Conservation (phyloP, 1,284 basidiomycete genomes). For the Marasmius fiardii region DNA sequence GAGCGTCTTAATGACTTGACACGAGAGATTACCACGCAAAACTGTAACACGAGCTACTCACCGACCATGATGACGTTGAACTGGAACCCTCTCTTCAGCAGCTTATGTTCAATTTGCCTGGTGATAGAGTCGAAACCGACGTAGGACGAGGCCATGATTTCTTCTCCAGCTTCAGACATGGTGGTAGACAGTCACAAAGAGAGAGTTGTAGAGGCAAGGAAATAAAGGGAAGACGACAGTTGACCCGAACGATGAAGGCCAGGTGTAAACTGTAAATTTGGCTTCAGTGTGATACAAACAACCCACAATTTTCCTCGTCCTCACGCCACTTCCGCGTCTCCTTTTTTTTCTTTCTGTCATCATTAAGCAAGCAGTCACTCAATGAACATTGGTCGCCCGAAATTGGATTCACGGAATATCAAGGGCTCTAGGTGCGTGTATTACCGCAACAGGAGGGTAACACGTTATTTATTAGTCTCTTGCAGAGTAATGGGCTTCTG, state of each 20-base stretch:
- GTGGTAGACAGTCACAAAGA: neutral
- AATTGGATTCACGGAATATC: neutral
- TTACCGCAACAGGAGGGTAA: no score
- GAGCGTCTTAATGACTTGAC: conserved; percentile 1
- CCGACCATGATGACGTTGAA: conserved; percentile 98
- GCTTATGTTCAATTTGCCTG: conserved; percentile 97
- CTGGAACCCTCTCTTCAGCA: conserved; percentile 98
- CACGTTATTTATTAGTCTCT: no score
- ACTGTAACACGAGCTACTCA: conserved; percentile 35
- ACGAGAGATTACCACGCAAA: conserved; percentile 3
- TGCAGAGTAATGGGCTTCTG: neutral
- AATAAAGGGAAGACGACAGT: neutral
- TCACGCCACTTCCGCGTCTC: neutral
- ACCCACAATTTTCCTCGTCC: neutral
- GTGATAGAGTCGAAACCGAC: conserved; percentile 97
- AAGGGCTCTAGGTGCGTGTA: neutral
- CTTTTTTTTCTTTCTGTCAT: neutral
- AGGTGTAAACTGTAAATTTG: conserved; percentile 1
- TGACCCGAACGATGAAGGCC: conserved; percentile 1
- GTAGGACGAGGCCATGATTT: conserved; percentile 85
- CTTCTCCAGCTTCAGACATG: conserved; percentile 42
- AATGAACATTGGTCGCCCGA: no score
- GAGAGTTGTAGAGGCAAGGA: neutral
- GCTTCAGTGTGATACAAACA: conserved; percentile 2
- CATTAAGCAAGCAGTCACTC: no score